Conservation (phyloP, 345 rosid species). For the Erodium maritimum region DNA sequence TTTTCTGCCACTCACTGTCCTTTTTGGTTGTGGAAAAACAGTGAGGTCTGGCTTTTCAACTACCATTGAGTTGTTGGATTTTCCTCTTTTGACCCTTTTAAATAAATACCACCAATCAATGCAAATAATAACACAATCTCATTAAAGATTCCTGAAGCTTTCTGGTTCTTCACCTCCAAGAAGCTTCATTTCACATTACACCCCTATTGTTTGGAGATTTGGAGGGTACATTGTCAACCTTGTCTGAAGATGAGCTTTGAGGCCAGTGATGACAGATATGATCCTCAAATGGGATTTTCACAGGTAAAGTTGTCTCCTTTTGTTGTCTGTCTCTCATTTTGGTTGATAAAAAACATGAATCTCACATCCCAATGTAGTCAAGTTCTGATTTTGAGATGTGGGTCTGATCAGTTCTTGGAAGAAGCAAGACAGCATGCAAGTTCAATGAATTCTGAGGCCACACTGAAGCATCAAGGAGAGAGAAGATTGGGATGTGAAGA, state of each 20-base stretch:
- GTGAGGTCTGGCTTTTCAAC: neutral
- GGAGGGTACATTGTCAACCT: neutral
- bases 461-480: neutral
- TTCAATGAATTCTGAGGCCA: conserved; percentile 9
- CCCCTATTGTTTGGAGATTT: too few relatives aligned
- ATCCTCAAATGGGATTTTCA: neutral
- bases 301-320: neutral
- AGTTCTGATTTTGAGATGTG: neutral
- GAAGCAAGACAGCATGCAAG: conserved; percentile 26
- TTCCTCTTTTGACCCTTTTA: neutral
- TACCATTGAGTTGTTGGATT: neutral
- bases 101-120: neutral
- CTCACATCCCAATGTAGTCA: too few relatives aligned
- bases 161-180: too few relatives aligned
- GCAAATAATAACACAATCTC: neutral
- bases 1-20: neutral
- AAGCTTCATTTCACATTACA: too few relatives aligned
- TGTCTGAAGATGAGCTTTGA: neutral
- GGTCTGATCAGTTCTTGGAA: conserved; percentile 35
- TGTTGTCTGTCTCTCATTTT: neutral
- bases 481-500: neutral
- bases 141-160: neutral
- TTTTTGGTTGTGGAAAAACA: neutral
- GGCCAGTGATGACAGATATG: neutral
- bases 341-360: neutral